Evolutionary conservation across 2,329 filamentous ascomycete species (phyloP).

Genomic region (Talaromyces marneffei): DNA sequence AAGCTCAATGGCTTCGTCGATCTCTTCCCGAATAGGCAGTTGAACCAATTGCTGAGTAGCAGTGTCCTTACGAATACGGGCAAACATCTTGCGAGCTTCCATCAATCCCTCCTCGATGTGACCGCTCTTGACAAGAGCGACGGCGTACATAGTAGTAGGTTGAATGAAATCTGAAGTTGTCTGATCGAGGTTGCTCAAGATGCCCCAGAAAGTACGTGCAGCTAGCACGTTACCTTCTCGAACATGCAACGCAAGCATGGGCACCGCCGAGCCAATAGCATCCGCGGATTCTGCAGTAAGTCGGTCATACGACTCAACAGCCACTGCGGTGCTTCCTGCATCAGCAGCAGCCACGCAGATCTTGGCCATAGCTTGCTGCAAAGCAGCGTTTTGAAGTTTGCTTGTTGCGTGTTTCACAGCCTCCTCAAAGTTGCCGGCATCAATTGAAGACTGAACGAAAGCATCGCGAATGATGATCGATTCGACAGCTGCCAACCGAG

Average conservation of each 20-base stretch:
- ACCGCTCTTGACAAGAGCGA: conserved; percentile 80
- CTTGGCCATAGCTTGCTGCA: conserved; percentile 60
- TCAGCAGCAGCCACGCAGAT: conserved; percentile 78
- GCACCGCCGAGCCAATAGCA: conserved; percentile 59
- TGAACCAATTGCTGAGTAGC: conserved; percentile 43
- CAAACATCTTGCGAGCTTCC: conserved; percentile 80
- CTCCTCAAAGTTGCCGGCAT: conserved; percentile 63
- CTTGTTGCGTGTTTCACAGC: conserved; percentile 67
- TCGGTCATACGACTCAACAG: conserved; percentile 59
- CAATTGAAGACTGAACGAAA: conserved; percentile 71
- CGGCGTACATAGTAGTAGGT: conserved; percentile 82
- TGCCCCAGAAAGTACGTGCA: conserved; percentile 74
- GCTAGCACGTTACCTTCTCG: conserved; percentile 72
- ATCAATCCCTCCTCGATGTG: conserved; percentile 74
- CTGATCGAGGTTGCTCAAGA: conserved; percentile 56
- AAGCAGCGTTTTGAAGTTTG: conserved; percentile 52
- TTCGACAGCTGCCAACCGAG: conserved; percentile 58
- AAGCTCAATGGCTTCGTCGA: conserved; percentile 78
- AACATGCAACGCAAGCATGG: conserved; percentile 80
- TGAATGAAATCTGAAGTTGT: conserved; percentile 67
- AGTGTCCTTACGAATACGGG: conserved; percentile 64
- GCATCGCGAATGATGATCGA: conserved; percentile 66
- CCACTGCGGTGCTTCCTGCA: conserved; percentile 62
- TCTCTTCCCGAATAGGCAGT: conserved; percentile 64
- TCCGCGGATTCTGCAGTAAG: conserved; percentile 50